These are phyloP conservation scores for Maudiozyma bulderi DNA, from an alignment of 805 yeast species.

Conservation along the genomic window DNA sequence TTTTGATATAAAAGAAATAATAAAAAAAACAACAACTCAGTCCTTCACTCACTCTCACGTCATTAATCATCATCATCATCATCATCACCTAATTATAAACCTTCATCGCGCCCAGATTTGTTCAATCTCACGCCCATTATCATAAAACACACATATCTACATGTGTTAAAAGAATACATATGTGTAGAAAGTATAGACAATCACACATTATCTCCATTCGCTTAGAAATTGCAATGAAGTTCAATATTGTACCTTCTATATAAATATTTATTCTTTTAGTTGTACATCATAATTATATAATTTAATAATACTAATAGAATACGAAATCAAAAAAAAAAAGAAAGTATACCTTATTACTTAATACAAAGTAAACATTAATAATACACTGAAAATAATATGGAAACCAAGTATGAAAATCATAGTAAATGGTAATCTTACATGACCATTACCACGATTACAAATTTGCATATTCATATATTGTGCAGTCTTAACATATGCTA, in stretches of 20 bases:
- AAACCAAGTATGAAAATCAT: constrained; percentile 6
- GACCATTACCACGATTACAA: neutral
- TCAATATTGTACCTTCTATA: no score
- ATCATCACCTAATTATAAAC: neutral
- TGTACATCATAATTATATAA: neutral
- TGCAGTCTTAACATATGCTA: constrained; percentile 6
- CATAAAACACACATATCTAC: neutral
- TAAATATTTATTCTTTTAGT: no score
- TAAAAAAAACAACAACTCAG: no score
- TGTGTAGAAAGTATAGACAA: neutral
- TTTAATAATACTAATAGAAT: neutral
- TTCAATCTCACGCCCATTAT: neutral
- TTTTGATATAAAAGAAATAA: no score
- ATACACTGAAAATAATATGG: constrained; percentile 15
- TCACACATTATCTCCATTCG: no score
- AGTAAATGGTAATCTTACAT: constrained; percentile 4
- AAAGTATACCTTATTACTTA: no score
- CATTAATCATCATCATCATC: neutral
- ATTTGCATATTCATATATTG: constrained; percentile 6
- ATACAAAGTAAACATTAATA: constrained; percentile 14
- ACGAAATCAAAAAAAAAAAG: no score
- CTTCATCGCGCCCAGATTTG: neutral
- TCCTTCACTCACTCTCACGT: neutral
- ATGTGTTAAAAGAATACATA: neutral
- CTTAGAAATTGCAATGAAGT: no score